These are phyloP conservation scores for Phytophthora macrochlamydospora DNA, from an alignment of 352 stramenopile species.

Conservation along the genomic window DNA sequence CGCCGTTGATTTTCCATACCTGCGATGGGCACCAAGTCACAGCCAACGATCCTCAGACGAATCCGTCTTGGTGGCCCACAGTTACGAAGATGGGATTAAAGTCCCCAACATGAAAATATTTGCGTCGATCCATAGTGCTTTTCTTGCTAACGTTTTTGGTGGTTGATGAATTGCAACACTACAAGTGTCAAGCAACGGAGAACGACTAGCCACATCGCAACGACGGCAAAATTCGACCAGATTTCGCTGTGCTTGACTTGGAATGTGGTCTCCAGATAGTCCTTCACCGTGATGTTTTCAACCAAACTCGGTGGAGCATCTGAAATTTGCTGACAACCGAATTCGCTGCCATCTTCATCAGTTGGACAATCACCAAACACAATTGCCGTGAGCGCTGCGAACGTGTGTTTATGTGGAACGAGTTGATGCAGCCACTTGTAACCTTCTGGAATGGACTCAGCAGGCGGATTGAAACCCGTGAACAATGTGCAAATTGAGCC, in stretches of 20 bases:
- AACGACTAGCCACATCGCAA: neutral
- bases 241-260: conserved; percentile 26
- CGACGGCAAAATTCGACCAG: conserved; percentile 13
- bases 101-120: no score
- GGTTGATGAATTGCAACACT: neutral
- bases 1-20: no score
- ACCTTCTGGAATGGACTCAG: conserved; percentile 23
- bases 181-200: neutral
- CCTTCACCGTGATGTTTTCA: conserved; percentile 20
- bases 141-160: conserved; percentile 1
- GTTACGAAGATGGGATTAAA: no score
- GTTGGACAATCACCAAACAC: conserved; percentile 25
- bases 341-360: conserved; percentile 5
- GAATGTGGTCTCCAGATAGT: conserved; percentile 28
- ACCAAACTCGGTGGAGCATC: conserved; percentile 15
- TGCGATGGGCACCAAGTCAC: no score
- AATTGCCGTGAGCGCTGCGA: conserved; percentile 6
- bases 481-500: conserved; percentile 46
- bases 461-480: conserved; percentile 43
- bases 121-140: no score
- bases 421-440: conserved; percentile 38
- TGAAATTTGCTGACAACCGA: conserved; percentile 23
- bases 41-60: no score
- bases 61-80: no score
- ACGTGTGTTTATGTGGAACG: conserved; percentile 25